A percentile compares a stretch with the other conserved stretches of the same genome.
These are phyloP conservation scores for Trypanosoma theileri DNA, from an alignment of 208 protist genomes.

Conservation along the genomic window DNA sequence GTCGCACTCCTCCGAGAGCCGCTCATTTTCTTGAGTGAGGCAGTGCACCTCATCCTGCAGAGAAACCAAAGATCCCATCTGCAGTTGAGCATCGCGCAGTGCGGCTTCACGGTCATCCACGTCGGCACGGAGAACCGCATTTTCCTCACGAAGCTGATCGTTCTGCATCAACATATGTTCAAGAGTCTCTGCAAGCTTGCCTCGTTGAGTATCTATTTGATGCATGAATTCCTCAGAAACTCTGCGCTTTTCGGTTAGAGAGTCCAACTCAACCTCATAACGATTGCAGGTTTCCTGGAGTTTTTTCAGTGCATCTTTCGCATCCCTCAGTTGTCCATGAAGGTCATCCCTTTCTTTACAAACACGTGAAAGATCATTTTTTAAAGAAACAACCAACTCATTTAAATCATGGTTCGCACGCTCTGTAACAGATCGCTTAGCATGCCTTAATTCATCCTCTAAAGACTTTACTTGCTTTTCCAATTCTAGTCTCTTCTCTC, in stretches of 20 bases:
- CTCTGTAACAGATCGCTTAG: slow-evolving; percentile 16
- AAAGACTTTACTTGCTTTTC: slow-evolving; percentile 31
- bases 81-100: neutral
- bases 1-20: slow-evolving; percentile 47
- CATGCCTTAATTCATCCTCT: slow-evolving; percentile 16
- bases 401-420: neutral
- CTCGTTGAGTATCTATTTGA: slow-evolving; percentile 35
- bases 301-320: slow-evolving; percentile 32
- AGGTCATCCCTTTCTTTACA: slow-evolving; percentile 35
- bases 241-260: slow-evolving; percentile 15
- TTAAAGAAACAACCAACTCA: slow-evolving; percentile 22
- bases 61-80: neutral
- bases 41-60: slow-evolving; percentile 30
- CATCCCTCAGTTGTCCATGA: slow-evolving; percentile 23
- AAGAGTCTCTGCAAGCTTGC: slow-evolving; percentile 38
- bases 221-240: slow-evolving; percentile 37
- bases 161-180: slow-evolving; percentile 49
- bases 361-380: slow-evolving; percentile 32
- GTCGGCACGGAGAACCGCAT: slow-evolving; percentile 31
- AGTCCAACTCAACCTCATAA: slow-evolving; percentile 34
- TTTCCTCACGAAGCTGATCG: slow-evolving; percentile 34
- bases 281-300: slow-evolving; percentile 27
- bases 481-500: slow-evolving; percentile 22
- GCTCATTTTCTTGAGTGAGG: slow-evolving; percentile 50
- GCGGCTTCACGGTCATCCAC: slow-evolving; percentile 15